Base-by-base conservation (phyloP, 2,329 filamentous ascomycete species). In the Aspergillus ruber region DNA sequence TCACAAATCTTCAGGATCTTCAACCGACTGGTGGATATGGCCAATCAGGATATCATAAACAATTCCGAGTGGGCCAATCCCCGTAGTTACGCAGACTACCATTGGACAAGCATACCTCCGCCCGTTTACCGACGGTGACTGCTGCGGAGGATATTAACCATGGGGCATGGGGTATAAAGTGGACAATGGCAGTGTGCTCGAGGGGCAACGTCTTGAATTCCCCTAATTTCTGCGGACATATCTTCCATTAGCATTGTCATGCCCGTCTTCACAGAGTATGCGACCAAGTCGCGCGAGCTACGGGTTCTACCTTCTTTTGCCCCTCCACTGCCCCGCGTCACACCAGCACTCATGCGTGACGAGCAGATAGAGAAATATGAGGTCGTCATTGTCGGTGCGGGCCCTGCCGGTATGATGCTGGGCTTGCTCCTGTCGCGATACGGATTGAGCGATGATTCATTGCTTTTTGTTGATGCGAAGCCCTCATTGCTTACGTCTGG, bases 401-500 rank as follows among this genome's bases (percentile, higher is more conserved):
- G 72, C 8, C 72, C 72, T 1, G 67, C 71, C 8, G 72, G 72
- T 2, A 59, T 74, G 1, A 68, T 73, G 56, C 58, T 73, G 6
- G 57, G 64, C 17, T 53, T 73, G 2, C 62, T 72, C 8, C 63
- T 76, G 17, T 66, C 72, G 6, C 69, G 71, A 23, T 72, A 72
- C 47, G 72, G 72, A 12, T 55, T 75, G 15, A 59, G 50, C 20
- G 69, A 72, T 42, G 56, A 61, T 17, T 71, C 69, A 1, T 55
- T 74, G 6, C 56, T 73, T 4, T 74, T 70, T 53, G 56, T 74
- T 25, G 72, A 75, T 48, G 57, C 66, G 2, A 74, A 72, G 45
- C 55, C 70, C 1, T 55, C 55, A 0, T 65, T 63, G 1, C 51
- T 72, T 7, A 67, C 70, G 51, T 65, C 67, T 1, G 71, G 71